Conservation (phyloP, 1,284 basidiomycete species). For the Cutaneotrichosporon sp. region DNA sequence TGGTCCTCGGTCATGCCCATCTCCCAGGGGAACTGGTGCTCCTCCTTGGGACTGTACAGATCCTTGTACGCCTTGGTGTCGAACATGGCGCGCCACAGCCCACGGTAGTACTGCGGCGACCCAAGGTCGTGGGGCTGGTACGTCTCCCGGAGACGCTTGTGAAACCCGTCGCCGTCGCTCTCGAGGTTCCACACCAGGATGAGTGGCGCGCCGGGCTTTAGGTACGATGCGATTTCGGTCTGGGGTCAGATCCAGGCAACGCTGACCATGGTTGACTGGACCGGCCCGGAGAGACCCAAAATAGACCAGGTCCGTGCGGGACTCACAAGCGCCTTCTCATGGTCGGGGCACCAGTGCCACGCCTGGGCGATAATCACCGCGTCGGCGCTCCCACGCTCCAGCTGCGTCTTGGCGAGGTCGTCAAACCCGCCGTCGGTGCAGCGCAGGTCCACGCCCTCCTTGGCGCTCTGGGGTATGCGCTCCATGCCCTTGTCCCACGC, state of each 20-base stretch:
- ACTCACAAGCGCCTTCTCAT: slow-evolving; percentile 47
- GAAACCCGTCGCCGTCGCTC: slow-evolving; percentile 26
- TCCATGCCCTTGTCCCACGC: slow-evolving; percentile 37
- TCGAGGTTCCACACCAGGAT: slow-evolving; percentile 54
- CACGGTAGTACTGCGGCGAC: slow-evolving; percentile 50
- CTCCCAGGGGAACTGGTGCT: slow-evolving; percentile 30
- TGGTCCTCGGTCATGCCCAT: slow-evolving; percentile 36
- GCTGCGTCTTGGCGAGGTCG: slow-evolving; percentile 37
- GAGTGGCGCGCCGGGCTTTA: slow-evolving; percentile 47
- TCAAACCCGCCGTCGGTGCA: slow-evolving; percentile 53
- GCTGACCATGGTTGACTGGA: too few species aligned
- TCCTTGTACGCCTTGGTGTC: slow-evolving; percentile 38
- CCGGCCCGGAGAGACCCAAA: too few species aligned
- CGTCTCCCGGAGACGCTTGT: slow-evolving; percentile 28
- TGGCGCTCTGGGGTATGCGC: slow-evolving; percentile 10
- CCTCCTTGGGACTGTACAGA: slow-evolving; percentile 34
- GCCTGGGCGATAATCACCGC: slow-evolving; percentile 52
- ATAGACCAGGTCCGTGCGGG: not conserved
- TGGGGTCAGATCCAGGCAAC: too few species aligned
- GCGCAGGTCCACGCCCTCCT: slow-evolving; percentile 11
- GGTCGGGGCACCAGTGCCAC: slow-evolving; percentile 53
- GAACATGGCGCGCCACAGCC: slow-evolving; percentile 38
- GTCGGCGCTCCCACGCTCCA: slow-evolving; percentile 41
- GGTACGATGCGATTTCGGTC: slow-evolving; percentile 49
- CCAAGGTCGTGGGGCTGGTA: slow-evolving; percentile 42